Conservation (phyloP, 371 early-diverging fungal genomes). For the Apophysomyces ossiformis region DNA sequence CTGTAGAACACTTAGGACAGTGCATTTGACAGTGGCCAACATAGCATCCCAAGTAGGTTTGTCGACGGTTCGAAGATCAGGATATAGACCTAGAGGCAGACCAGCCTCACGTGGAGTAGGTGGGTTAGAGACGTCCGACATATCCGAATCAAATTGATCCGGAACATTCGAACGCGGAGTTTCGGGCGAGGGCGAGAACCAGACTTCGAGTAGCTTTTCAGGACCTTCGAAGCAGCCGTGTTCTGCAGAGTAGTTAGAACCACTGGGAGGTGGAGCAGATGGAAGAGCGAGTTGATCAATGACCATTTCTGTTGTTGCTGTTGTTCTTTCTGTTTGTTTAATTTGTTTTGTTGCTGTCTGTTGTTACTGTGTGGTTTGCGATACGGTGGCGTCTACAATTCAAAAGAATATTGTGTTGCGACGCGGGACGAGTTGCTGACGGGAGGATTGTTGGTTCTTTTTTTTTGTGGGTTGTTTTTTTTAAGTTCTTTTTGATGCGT, state of each 20-base stretch:
- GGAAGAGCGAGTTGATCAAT: conserved; percentile 18
- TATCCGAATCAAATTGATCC: conserved; percentile 29
- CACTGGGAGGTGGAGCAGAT: conserved; percentile 33
- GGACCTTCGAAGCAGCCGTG: conserved; percentile 86
- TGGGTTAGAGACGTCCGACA: conserved; percentile 38
- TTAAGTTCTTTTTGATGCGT: background rate
- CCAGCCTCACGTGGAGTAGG: conserved; percentile 30
- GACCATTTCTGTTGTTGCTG: conserved; percentile 13
- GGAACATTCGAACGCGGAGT: background rate
- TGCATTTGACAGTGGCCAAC: conserved; percentile 87
- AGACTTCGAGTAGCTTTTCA: conserved; percentile 95
- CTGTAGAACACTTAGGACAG: conserved; percentile 77
- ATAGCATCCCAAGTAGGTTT: conserved; percentile 83
- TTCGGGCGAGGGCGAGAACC: conserved; percentile 73
- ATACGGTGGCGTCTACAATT: too few relatives aligned
- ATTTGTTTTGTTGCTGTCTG: too few relatives aligned
- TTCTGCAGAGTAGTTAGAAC: conserved; percentile 47
- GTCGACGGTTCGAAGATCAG: conserved; percentile 76
- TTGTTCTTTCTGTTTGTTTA: background rate
- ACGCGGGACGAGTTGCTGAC: too few relatives aligned
- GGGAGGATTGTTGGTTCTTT: too few relatives aligned
- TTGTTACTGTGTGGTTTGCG: too few relatives aligned
- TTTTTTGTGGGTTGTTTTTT: background rate
- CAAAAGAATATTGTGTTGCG: too few relatives aligned
- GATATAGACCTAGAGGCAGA: conserved; percentile 30